Conservation (phyloP, 495 filamentous ascomycete genomes). For the Penicillium lividum region DNA sequence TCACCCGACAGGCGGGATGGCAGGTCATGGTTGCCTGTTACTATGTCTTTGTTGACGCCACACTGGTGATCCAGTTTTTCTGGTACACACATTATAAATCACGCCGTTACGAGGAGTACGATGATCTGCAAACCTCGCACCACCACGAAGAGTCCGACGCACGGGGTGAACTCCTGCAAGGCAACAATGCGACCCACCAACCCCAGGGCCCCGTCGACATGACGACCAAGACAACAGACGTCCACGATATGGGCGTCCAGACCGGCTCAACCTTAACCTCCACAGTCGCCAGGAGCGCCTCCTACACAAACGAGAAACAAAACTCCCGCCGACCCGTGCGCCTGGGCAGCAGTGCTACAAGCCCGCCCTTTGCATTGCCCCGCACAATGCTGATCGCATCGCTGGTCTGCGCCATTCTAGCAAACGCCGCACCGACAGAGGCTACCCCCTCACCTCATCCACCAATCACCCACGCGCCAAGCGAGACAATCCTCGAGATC, state of each 20-base stretch:
- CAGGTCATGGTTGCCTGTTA: conserved; percentile 69
- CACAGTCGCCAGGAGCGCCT: conserved; percentile 25
- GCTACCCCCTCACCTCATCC: conserved; percentile 19
- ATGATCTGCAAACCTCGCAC: conserved; percentile 19
- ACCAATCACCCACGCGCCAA: conserved; percentile 21
- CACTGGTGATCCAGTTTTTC: conserved; percentile 63
- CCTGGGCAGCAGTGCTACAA: conserved; percentile 27
- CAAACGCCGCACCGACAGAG: conserved; percentile 45
- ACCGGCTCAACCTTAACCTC: conserved; percentile 26
- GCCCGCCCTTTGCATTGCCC: conserved; percentile 37
- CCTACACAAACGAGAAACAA: conserved; percentile 40
- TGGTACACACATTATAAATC: conserved; percentile 64
- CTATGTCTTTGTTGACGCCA: conserved; percentile 67
- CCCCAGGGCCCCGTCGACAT: conserved; percentile 24
- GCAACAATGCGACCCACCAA: conserved; percentile 20
- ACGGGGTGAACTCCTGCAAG: conserved; percentile 30
- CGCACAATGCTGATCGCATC: conserved; percentile 49
- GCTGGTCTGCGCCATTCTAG: conserved; percentile 46
- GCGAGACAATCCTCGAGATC: conserved; percentile 39
- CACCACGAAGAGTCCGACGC: conserved; percentile 22
- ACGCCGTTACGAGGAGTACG: conserved; percentile 32
- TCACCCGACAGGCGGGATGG: conserved; percentile 69
- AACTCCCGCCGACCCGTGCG: conserved; percentile 34
- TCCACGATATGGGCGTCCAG: conserved; percentile 34
- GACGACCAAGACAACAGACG: conserved; percentile 23